Conservation (phyloP, 2,329 filamentous ascomycete species). For the Penicillium sp. region DNA sequence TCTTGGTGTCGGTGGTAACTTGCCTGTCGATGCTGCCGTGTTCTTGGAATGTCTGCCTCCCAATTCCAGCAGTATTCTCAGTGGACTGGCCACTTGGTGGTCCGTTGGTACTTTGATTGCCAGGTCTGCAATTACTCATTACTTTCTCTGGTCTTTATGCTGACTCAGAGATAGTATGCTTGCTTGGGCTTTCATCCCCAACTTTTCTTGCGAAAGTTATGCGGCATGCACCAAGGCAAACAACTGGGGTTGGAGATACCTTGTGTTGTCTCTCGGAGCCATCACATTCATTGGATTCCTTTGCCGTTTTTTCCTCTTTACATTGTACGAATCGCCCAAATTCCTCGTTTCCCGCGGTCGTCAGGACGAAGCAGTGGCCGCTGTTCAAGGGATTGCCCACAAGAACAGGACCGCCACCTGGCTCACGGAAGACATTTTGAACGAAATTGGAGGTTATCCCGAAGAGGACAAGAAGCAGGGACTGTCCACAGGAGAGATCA, state of each 20-base stretch:
- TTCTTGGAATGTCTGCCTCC: conserved; percentile 81
- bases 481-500: conserved; percentile 50
- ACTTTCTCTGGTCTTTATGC: not conserved
- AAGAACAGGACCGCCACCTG: conserved; percentile 70
- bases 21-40: conserved; percentile 57
- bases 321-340: conserved; percentile 81
- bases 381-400: conserved; percentile 75
- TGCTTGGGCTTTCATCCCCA: conserved; percentile 74
- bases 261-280: conserved; percentile 68
- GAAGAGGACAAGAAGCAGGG: conserved; percentile 45
- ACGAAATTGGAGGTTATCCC: conserved; percentile 54
- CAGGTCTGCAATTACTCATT: conserved; percentile 28
- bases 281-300: conserved; percentile 74
- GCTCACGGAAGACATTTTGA: conserved; percentile 71
- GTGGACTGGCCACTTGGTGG: conserved; percentile 85
- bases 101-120: conserved; percentile 76
- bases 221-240: conserved; percentile 50
- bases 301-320: conserved; percentile 73
- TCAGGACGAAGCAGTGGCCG: conserved; percentile 75
- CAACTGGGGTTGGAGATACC: conserved; percentile 71
- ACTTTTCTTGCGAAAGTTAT: conserved; percentile 55
- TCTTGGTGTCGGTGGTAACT: conserved; percentile 70
- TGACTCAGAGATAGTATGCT: conserved; percentile 42
- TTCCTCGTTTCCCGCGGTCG: conserved; percentile 75
- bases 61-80: conserved; percentile 71